These are phyloP conservation scores for Colletotrichum neosansevieriae DNA, from an alignment of 2,329 filamentous ascomycete species.

Conservation along the genomic window DNA sequence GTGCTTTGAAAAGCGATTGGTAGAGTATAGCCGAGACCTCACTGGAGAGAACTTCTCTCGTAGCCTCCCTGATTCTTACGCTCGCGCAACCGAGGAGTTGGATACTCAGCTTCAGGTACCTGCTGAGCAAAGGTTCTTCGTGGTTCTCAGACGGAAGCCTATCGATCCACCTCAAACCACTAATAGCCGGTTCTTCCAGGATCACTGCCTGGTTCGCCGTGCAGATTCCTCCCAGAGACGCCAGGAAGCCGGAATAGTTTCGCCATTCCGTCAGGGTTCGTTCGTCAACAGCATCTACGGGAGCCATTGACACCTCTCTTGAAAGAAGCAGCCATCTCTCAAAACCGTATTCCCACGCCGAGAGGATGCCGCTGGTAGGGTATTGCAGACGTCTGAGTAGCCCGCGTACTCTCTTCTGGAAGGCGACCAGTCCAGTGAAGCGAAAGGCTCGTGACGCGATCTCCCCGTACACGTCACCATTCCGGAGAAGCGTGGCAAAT, in stretches of 20 bases:
- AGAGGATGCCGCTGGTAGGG: constrained; percentile 74
- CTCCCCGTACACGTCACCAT: constrained; percentile 70
- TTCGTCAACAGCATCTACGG: constrained; percentile 66
- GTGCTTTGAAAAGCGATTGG: constrained; percentile 72
- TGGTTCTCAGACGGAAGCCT: constrained; percentile 67
- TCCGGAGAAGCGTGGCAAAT: constrained; percentile 67
- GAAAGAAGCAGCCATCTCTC: constrained; percentile 74
- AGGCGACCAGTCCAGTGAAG: constrained; percentile 77
- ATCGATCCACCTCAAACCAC: constrained; percentile 74
- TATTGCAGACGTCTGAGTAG: constrained; percentile 71
- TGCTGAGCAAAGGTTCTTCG: constrained; percentile 70
- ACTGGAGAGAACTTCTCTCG: constrained; percentile 73
- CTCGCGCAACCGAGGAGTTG: constrained; percentile 74
- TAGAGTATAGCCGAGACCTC: constrained; percentile 73
- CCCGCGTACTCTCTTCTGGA: constrained; percentile 73
- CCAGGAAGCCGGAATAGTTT: constrained; percentile 76
- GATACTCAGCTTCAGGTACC: constrained; percentile 73
- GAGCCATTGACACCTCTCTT: constrained; percentile 69
- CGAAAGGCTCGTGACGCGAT: constrained; percentile 73
- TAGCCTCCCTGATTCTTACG: constrained; percentile 74
- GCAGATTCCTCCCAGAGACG: constrained; percentile 75
- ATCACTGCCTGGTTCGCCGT: constrained; percentile 68
- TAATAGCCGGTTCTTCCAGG: constrained; percentile 68
- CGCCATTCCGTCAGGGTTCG: constrained; percentile 73
- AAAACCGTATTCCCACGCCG: constrained; percentile 75